Base-by-base conservation (phyloP, 2,329 filamentous ascomycete species). In the Penicillium sp. region DNA sequence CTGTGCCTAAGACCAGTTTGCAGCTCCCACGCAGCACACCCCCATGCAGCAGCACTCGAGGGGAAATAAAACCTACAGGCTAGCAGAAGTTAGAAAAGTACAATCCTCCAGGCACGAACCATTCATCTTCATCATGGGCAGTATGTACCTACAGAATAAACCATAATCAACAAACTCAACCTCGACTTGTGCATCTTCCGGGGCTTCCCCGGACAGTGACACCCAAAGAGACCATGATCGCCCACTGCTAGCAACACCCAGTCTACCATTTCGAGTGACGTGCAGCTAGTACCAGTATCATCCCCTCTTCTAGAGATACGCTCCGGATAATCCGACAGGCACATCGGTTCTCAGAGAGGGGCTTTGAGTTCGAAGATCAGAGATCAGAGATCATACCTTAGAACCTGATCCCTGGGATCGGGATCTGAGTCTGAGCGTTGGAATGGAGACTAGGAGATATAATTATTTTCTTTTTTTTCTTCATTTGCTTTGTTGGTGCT, bases 1-100 rank as follows among this genome's bases (percentile, higher is more conserved):
- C 61, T 65, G 62, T 51, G 59, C 59, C 66, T 65, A 63, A 57
- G 56, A 55, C 25, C 31, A 61, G 57, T 60, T 45, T 66, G 64
- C 64, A 67, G 58, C 48, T 35, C 22, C 59, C 63, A 64, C 62
- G 65, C 59, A 63, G 59, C 58, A 59, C 4, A 31, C 39, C 22
- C 42, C 57, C 57, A 22, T 62, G 62, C 63, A 61, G 42, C 50
- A 43, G 42, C 25, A 55, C 54, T 64, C 41, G 59, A 64, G 50
- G 50, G 57, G 25, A 45, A 54, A 60, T 28, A 25, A 28, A 4
- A 38, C 31, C 31, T 31, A 15, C 8, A 17, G 42, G 6, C 28
- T 28, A n/a, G 5, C 15, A 1, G 12, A 31, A 47, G 5, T 2
- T 5, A 47, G 4, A 47, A 3, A 10, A 8, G 31, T 6, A 31